These are phyloP conservation scores for Rhypophila decipiens DNA, from an alignment of 495 filamentous ascomycete genomes.

Conservation along the genomic window DNA sequence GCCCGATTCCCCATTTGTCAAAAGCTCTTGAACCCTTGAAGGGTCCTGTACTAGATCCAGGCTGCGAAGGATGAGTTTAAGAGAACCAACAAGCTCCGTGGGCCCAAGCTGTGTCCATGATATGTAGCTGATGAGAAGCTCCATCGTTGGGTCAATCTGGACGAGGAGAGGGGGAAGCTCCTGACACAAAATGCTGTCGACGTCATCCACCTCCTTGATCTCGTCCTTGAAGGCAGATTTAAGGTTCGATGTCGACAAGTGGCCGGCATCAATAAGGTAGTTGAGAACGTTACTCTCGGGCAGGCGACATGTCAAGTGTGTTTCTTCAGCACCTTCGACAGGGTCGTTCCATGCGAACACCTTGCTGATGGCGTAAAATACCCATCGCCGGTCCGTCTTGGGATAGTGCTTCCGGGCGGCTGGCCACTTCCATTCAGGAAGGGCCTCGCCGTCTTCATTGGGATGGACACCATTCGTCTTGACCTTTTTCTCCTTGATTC, in stretches of 20 bases:
- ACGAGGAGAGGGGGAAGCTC: slow-evolving; percentile 54
- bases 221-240: slow-evolving; percentile 53
- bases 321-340: slow-evolving; percentile 17
- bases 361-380: slow-evolving; percentile 45
- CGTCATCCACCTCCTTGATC: slow-evolving; percentile 30
- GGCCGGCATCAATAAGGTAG: slow-evolving; percentile 58
- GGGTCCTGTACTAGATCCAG: slow-evolving; percentile 40
- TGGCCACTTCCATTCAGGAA: slow-evolving; percentile 34
- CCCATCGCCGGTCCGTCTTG: slow-evolving; percentile 45
- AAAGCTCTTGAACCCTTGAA: slow-evolving; percentile 22
- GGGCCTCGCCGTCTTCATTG: slow-evolving; percentile 8
- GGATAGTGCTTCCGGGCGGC: slow-evolving; percentile 33
- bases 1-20: slow-evolving; percentile 16
- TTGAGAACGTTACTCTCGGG: slow-evolving; percentile 47
- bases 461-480: slow-evolving; percentile 14
- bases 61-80: slow-evolving; percentile 45
- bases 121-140: slow-evolving; percentile 52
- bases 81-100: slow-evolving; percentile 39
- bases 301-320: slow-evolving; percentile 43
- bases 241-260: slow-evolving; percentile 55
- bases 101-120: slow-evolving; percentile 41
- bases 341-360: slow-evolving; percentile 38
- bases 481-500: slow-evolving; percentile 11
- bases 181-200: slow-evolving; percentile 41
- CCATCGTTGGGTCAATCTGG: slow-evolving; percentile 54